These are phyloP conservation scores for Scheffersomyces segobiensis DNA, from an alignment of 1,139 yeast genomes.

Conservation along the genomic window DNA sequence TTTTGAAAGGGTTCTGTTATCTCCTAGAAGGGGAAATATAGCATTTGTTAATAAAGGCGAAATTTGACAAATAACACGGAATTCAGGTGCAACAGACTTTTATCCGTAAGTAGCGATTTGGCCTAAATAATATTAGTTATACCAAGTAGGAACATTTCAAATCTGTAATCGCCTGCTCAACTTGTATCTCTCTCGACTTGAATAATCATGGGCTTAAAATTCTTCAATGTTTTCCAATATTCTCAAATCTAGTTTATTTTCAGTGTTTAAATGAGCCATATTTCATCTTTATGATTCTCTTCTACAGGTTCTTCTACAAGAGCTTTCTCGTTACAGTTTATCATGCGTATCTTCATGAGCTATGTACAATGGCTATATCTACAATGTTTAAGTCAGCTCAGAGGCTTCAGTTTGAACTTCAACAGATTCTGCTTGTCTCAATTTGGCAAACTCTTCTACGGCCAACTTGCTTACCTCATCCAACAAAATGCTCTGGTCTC, in stretches of 20 bases:
- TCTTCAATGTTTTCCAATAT: background rate
- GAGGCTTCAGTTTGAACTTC: constrained; percentile 6
- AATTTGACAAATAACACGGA: too few relatives aligned
- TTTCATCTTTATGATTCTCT: background rate
- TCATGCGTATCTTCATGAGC: background rate
- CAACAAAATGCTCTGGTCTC: constrained; percentile 63
- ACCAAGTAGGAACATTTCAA: too few relatives aligned
- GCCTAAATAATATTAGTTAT: too few relatives aligned
- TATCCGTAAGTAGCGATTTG: too few relatives aligned
- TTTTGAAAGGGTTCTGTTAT: too few relatives aligned
- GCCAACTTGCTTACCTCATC: constrained; percentile 54
- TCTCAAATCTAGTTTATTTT: too few relatives aligned
- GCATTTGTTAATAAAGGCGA: too few relatives aligned
- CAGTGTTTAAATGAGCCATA: background rate
- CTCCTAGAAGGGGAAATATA: too few relatives aligned
- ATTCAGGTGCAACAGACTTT: too few relatives aligned
- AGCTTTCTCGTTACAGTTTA: background rate
- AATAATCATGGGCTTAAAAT: too few relatives aligned
- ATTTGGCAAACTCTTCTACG: constrained; percentile 31
- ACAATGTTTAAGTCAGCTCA: constrained; percentile 9
- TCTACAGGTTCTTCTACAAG: background rate
- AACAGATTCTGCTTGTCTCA: constrained; percentile 15
- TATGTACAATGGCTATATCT: constrained; percentile 11
- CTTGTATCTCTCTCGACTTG: too few relatives aligned
- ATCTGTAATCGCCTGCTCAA: too few relatives aligned